Conservation (phyloP, 805 yeast genomes). For the Zygosaccharomyces bailii region DNA sequence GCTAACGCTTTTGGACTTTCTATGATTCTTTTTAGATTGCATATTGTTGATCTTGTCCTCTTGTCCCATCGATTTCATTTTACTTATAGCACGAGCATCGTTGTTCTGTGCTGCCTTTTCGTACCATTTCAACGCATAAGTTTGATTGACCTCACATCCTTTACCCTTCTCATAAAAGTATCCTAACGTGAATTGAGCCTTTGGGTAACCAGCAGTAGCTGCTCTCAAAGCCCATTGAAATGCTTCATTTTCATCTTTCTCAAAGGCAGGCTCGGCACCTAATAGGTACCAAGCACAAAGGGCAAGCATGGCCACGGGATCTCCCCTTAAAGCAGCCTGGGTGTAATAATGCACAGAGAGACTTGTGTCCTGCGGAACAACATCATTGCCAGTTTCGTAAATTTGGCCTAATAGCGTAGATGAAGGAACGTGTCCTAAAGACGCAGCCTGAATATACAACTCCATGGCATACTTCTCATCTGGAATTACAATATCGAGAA, state of each 20-base stretch:
- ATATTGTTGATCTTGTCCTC: conserved; percentile 4
- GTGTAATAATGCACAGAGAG: conserved; percentile 90
- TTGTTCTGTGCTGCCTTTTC: conserved; percentile 64
- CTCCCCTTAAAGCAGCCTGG: conserved; percentile 84
- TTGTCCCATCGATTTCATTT: conserved; percentile 22
- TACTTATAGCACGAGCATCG: conserved; percentile 47
- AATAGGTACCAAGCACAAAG: conserved; percentile 96
- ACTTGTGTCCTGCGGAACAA: conserved; percentile 73
- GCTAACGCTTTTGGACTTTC: conserved; percentile 21
- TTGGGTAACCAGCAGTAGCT: conserved; percentile 67
- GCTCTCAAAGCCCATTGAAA: conserved; percentile 93
- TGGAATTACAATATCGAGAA: conserved; percentile 77
- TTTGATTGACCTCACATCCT: conserved; percentile 63
- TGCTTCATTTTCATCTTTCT: conserved; percentile 77
- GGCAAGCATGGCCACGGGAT: conserved; percentile 85
- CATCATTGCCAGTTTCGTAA: conserved; percentile 69
- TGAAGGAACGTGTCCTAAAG: conserved; percentile 78
- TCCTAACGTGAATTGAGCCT: conserved; percentile 83
- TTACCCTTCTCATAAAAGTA: conserved; percentile 83
- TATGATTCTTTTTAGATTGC: conserved; percentile 11
- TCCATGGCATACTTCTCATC: conserved; percentile 83
- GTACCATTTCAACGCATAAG: conserved; percentile 71
- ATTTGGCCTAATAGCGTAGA: conserved; percentile 76
- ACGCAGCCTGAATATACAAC: conserved; percentile 82
- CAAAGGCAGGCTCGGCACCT: conserved; percentile 82